Percentiles rank a stretch among this genome's conserved stretches.
Conservation (phyloP, 257 asterid species). For the Nicotiana tabacum region DNA sequence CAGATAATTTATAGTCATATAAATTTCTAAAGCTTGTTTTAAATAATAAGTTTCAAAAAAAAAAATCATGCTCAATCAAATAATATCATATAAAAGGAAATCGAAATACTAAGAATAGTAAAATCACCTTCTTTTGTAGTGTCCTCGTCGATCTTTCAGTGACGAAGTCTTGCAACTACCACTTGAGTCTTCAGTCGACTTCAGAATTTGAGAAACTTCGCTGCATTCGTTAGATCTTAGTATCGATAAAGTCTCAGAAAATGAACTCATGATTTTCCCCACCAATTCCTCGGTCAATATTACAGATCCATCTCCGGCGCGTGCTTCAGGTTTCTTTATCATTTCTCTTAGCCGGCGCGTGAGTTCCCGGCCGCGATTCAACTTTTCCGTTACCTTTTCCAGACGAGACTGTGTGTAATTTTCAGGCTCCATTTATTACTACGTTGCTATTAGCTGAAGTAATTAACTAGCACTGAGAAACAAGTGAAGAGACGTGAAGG, state of each 20-base stretch:
- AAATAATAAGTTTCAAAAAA: too few relatives aligned
- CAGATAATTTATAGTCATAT: too few relatives aligned
- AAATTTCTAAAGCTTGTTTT: too few relatives aligned
- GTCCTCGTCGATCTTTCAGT: conserved; percentile 45
- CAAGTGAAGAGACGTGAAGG: background rate
- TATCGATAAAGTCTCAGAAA: conserved; percentile 31
- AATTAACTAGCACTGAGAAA: background rate
- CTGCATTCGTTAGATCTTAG: conserved; percentile 17
- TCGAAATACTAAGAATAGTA: background rate
- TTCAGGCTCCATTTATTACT: background rate
- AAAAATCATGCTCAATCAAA: background rate
- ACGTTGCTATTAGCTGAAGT: too few relatives aligned
- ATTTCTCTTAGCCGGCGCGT: conserved; percentile 34
- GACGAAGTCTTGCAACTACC: conserved; percentile 36
- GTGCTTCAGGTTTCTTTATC: conserved; percentile 11
- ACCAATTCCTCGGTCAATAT: conserved; percentile 22
- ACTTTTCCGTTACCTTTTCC: conserved; percentile 26
- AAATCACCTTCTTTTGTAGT: conserved; percentile 53
- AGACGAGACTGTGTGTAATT: background rate
- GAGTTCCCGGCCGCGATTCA: conserved; percentile 37
- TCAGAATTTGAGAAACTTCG: conserved; percentile 26
- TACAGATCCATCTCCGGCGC: background rate
- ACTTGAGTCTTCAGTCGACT: conserved; percentile 32
- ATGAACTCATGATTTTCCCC: conserved; percentile 30
- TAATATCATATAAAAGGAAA: too few relatives aligned